Percentiles rank a stretch among this genome's conserved stretches.
These are phyloP conservation scores for Mycena galericulata DNA, from an alignment of 768 basidiomycete genomes.

Conservation along the genomic window DNA sequence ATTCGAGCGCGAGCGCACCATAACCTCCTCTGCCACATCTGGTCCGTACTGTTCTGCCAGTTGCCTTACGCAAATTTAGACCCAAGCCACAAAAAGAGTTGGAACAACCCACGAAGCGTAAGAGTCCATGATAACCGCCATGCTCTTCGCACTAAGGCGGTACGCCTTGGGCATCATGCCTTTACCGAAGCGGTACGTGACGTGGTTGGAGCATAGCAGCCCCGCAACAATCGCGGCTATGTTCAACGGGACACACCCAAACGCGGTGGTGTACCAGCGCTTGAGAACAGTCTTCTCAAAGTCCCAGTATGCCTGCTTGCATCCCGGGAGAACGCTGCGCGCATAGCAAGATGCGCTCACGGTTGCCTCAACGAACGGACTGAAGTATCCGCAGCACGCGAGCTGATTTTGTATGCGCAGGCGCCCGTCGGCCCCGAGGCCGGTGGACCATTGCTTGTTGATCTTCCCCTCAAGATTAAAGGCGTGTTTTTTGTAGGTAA, in stretches of 20 bases:
- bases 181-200: slow-evolving; percentile 79
- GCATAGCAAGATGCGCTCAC: slow-evolving; percentile 71
- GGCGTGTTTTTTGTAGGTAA: slow-evolving; percentile 69
- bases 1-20: slow-evolving; percentile 21
- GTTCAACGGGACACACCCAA: slow-evolving; percentile 68
- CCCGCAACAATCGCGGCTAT: slow-evolving; percentile 64
- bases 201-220: slow-evolving; percentile 72
- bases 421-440: slow-evolving; percentile 60
- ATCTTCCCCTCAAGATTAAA: slow-evolving; percentile 79
- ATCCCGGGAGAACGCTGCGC: slow-evolving; percentile 68
- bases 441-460: slow-evolving; percentile 70
- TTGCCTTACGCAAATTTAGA: slow-evolving; percentile 52
- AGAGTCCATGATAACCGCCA: slow-evolving; percentile 75
- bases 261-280: slow-evolving; percentile 66
- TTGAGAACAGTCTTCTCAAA: slow-evolving; percentile 60
- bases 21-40: slow-evolving; percentile 52
- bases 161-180: slow-evolving; percentile 79
- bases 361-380: slow-evolving; percentile 75
- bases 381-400: slow-evolving; percentile 74
- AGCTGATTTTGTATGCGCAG: slow-evolving; percentile 72
- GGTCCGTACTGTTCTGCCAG: slow-evolving; percentile 73
- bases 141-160: slow-evolving; percentile 65
- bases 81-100: background rate
- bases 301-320: slow-evolving; percentile 64
- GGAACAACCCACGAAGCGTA: slow-evolving; percentile 65